Evolutionary conservation across 208 protist species (phyloP).

Genomic region (Polymyxa betae): DNA sequence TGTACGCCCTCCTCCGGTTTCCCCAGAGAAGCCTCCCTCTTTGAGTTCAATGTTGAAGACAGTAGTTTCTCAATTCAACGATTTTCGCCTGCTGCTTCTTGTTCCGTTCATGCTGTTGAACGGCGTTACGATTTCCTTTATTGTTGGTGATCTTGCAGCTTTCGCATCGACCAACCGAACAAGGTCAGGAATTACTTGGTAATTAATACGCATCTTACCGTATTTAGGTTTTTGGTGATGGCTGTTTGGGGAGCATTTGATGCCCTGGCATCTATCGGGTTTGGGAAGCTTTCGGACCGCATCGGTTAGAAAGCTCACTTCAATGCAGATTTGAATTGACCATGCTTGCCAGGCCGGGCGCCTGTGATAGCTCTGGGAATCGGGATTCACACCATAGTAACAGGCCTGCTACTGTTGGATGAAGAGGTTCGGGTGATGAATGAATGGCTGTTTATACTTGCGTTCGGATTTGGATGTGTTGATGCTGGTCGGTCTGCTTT

Average conservation of each 20-base stretch:
- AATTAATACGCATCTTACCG: neutral
- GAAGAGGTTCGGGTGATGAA: neutral
- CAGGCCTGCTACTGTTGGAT: neutral
- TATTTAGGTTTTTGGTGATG: constrained; percentile 14
- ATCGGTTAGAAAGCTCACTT: neutral
- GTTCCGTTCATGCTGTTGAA: constrained; percentile 34
- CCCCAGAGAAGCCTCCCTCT: neutral
- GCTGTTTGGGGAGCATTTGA: constrained; percentile 19
- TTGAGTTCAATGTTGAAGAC: neutral
- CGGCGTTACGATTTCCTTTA: constrained; percentile 22
- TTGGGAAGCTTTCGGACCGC: neutral
- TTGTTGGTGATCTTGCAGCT: constrained; percentile 34
- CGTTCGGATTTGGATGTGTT: neutral
- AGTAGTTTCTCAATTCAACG: neutral
- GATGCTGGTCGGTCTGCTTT: neutral
- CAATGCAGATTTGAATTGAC: neutral
- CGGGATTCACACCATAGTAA: neutral
- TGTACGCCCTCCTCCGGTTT: neutral
- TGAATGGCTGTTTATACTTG: neutral
- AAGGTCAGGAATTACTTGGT: neutral
- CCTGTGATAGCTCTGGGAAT: neutral
- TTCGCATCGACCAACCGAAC: neutral
- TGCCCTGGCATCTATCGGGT: neutral
- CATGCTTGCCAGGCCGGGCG: neutral
- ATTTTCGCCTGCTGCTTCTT: constrained; percentile 6